Base-by-base conservation (phyloP, 805 yeast species). In the Blastobotrys chiropterorum region DNA sequence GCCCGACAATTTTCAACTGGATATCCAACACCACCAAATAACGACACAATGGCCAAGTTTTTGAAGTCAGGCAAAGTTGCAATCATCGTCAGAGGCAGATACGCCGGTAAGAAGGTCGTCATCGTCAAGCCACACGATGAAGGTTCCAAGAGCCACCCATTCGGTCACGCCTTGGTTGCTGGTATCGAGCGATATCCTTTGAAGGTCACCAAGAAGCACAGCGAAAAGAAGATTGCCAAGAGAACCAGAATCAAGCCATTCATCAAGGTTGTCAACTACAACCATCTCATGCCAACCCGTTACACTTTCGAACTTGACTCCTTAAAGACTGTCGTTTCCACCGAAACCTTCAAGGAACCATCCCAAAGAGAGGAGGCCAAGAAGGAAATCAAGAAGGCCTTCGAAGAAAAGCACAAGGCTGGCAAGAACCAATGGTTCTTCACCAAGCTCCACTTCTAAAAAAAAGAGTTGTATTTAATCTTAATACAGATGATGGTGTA, bases 361-460 rank as follows among this genome's bases (percentile, higher is more conserved):
- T 81, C 97, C 63, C 97, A 90, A 80, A 86, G 95, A 76, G 95
- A 85, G 78, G 97, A 92, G 76, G 98, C 98, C 73, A 94, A 90
- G 87, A 92, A 94, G 83, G 90, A 85, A 73, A 89, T 94, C 77
- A 94, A 89, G 88, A 87, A 90, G 84, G 96, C 96, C 74, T 92
- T 94, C 73, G 99, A 94, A 82, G 96, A 92, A 81, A 89, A 90
- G 84, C 96, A 92, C 83, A 95, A 67, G 66, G 89, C 97, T 73
- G 99, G 99, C 76, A 90, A 94, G 86, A 92, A 92, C 90, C 90
- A 90, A 81, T 94, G 99, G 99, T 94, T 94, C 84, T 94, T 94
- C 90, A 84, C 96, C 78, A 94, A 94, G 82, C 85, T 88, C 75
- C 83, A 85, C 80, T 88, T 88, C 80, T 88, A 86, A 82, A 49